A percentile compares a stretch with the other conserved stretches of the same genome.
Evolutionary conservation across 495 filamentous ascomycete genomes (phyloP).

Genomic region (Ascobolus immersus): DNA sequence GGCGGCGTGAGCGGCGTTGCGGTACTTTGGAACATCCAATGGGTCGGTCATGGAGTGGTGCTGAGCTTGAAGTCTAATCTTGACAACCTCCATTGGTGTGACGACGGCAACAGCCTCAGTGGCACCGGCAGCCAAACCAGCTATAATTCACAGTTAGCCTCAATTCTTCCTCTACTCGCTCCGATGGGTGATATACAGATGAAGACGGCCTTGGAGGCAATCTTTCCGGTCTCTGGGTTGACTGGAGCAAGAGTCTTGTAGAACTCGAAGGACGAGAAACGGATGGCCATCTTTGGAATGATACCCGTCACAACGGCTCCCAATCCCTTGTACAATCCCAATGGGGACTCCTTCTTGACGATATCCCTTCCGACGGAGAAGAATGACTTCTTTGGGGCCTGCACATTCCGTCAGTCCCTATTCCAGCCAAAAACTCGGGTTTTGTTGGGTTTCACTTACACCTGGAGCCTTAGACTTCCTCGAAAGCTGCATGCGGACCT

Average conservation of each 20-base stretch:
- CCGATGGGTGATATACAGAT: slow-evolving; percentile 27
- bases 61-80: slow-evolving; percentile 92
- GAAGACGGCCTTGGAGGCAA: slow-evolving; percentile 60
- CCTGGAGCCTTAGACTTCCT: slow-evolving; percentile 59
- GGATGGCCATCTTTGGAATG: slow-evolving; percentile 97
- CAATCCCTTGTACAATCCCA: slow-evolving; percentile 89
- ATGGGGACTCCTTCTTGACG: slow-evolving; percentile 60
- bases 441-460: slow-evolving; percentile 22
- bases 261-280: slow-evolving; percentile 88
- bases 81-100: slow-evolving; percentile 91
- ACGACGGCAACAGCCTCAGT: slow-evolving; percentile 91
- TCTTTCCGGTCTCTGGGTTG: slow-evolving; percentile 28
- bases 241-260: slow-evolving; percentile 38
- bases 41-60: slow-evolving; percentile 40
- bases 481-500: slow-evolving; percentile 98
- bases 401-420: slow-evolving; percentile 4
- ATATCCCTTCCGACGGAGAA: slow-evolving; percentile 67
- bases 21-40: slow-evolving; percentile 31
- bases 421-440: slow-evolving; percentile 1
- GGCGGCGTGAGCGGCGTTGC: slow-evolving; percentile 83
- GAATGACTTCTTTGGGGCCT: slow-evolving; percentile 65
- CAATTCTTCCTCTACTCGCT: neutral
- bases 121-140: slow-evolving; percentile 74
- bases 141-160: slow-evolving; percentile 18
- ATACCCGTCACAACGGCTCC: slow-evolving; percentile 91